phyloP scores from a whole-genome alignment of 1,284 basidiomycete genomes.

The Trichosporon coremiiforme region DNA sequence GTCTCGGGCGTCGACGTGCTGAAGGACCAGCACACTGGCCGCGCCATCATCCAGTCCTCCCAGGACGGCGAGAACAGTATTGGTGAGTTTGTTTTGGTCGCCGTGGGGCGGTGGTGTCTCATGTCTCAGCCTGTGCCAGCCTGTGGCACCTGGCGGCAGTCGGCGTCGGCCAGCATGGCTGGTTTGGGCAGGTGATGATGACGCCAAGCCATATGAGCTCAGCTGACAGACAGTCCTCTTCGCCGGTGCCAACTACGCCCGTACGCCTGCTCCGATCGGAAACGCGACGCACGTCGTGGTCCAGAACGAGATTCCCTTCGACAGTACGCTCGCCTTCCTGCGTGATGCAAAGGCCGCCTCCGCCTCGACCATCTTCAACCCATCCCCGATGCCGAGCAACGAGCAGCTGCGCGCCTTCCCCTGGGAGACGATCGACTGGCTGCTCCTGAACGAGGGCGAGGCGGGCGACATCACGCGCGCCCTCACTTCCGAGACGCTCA shows the following conservation, averaged over 20 bases:
- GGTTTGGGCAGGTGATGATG: not conserved
- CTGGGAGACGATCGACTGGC: conserved; percentile 58
- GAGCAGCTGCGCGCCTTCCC: conserved; percentile 57
- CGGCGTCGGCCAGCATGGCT: no score
- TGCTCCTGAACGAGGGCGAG: conserved; percentile 63
- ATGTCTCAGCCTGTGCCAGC: not conserved
- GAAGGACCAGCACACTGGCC: conserved; percentile 50
- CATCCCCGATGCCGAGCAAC: conserved; percentile 60
- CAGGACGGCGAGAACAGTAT: conserved; percentile 58
- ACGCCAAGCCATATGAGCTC: not conserved
- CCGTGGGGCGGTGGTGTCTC: not conserved
- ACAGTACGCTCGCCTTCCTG: conserved; percentile 57
- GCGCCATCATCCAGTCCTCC: conserved; percentile 58
- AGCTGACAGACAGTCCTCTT: conserved; percentile 43
- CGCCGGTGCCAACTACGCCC: conserved; percentile 51
- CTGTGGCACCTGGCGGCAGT: no score
- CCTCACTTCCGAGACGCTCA: not conserved
- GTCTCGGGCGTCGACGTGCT: conserved; percentile 41
- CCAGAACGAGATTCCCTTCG: conserved; percentile 63
- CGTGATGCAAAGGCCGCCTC: conserved; percentile 35
- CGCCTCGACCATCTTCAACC: conserved; percentile 59
- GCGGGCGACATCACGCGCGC: conserved; percentile 34
- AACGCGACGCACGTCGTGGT: conserved; percentile 58
- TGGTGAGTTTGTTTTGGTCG: conserved; percentile 9
- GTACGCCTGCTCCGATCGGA: conserved; percentile 22